Evolutionary conservation across 768 basidiomycete species (phyloP).

Genomic region (Leccinellum rugosiceps): DNA sequence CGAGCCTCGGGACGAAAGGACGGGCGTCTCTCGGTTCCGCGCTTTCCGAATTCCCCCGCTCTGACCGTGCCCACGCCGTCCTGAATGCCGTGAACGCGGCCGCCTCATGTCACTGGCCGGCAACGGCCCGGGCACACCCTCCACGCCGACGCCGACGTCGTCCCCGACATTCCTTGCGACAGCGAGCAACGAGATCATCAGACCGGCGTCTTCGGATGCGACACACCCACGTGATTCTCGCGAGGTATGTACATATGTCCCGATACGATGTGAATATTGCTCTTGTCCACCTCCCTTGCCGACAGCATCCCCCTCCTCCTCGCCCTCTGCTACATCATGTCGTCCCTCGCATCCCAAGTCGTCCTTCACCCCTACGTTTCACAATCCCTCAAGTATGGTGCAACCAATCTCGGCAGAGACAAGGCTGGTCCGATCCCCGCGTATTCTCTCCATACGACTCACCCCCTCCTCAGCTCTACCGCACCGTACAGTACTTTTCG

Average conservation of each 20-base stretch:
- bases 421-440: constrained; percentile 52
- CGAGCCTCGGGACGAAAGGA: background rate
- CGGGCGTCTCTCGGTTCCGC: background rate
- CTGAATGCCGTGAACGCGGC: background rate
- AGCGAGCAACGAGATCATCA: background rate
- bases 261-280: background rate
- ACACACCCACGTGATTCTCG: constrained; percentile 29
- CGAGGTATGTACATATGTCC: constrained; percentile 8
- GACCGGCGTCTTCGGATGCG: constrained; percentile 3
- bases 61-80: background rate
- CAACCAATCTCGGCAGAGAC: constrained; percentile 85
- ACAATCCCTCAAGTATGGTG: constrained; percentile 69
- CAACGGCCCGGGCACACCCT: background rate
- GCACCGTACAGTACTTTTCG: constrained; percentile 86
- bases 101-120: background rate
- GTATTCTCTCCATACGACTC: background rate
- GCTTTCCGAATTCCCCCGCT: constrained; percentile 11
- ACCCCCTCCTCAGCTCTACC: constrained; percentile 62
- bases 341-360: constrained; percentile 62
- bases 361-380: constrained; percentile 83
- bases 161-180: background rate
- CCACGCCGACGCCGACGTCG: background rate
- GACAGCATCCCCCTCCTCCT: constrained; percentile 12
- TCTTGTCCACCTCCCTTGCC: background rate
- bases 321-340: constrained; percentile 19